These are phyloP conservation scores for Piromyces sp. DNA, from an alignment of 192 early-diverging fungal species.

Conservation along the genomic window DNA sequence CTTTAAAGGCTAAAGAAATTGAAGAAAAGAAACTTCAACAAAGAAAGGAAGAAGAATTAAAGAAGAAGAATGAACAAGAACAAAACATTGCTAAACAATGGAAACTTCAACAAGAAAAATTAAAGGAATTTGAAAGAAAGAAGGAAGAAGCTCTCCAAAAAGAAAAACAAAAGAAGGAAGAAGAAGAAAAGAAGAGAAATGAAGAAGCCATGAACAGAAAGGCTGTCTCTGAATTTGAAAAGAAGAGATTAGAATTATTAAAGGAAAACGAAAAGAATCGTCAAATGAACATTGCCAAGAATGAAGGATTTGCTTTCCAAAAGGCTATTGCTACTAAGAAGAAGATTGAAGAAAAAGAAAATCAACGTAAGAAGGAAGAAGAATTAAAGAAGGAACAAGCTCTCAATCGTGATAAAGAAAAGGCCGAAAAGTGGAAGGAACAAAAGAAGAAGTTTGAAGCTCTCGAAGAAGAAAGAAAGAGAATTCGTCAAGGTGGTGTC, in stretches of 20 bases:
- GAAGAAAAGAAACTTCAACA: not conserved
- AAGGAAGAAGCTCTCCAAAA: not conserved
- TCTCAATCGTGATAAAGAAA: not conserved
- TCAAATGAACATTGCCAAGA: not conserved
- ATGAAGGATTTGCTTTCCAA: not conserved
- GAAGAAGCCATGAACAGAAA: not conserved
- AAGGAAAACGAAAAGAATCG: not conserved
- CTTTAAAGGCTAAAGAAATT: not conserved
- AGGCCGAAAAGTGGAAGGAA: not conserved
- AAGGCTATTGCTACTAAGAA: not conserved
- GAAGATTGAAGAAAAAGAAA: not conserved
- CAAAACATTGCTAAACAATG: not conserved
- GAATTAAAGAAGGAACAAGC: not conserved
- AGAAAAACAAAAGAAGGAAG: not conserved
- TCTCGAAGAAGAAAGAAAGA: not conserved
- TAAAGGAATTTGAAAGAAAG: not conserved
- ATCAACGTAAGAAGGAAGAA: not conserved
- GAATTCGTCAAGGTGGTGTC: not conserved
- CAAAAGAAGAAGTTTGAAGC: not conserved
- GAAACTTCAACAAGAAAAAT: not conserved
- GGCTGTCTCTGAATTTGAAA: not conserved
- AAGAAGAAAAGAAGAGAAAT: not conserved
- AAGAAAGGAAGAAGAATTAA: not conserved
- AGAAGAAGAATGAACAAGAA: not conserved
- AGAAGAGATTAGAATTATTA: not conserved